A percentile compares a stretch with the other conserved stretches of the same genome.
Evolutionary conservation across 2,329 filamentous ascomycete genomes (phyloP).

Genomic region (Alternaria sp.): DNA sequence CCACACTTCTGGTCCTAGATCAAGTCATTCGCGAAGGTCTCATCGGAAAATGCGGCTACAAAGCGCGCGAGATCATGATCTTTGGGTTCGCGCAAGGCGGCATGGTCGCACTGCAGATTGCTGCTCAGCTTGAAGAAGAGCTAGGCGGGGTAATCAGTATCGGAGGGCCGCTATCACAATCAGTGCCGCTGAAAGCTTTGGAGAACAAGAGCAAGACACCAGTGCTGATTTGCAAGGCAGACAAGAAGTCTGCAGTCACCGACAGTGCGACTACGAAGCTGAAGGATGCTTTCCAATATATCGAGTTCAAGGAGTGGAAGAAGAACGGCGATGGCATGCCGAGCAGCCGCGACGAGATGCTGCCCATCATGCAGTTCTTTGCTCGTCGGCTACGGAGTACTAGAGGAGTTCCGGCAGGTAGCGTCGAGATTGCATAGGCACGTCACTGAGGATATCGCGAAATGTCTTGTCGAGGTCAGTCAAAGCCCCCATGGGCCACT

Average conservation of each 20-base stretch:
- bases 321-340: slow-evolving; percentile 81
- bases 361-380: slow-evolving; percentile 87
- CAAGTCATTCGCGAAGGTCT: slow-evolving; percentile 54
- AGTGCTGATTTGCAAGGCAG: slow-evolving; percentile 66
- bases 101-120: slow-evolving; percentile 59
- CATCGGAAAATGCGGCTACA: slow-evolving; percentile 58
- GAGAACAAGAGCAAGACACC: slow-evolving; percentile 66
- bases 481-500: background rate
- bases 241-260: slow-evolving; percentile 60
- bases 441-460: background rate
- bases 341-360: slow-evolving; percentile 79
- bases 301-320: slow-evolving; percentile 50
- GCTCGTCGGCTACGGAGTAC: slow-evolving; percentile 67
- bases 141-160: slow-evolving; percentile 68
- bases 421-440: slow-evolving; percentile 54
- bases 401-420: slow-evolving; percentile 60
- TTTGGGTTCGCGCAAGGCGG: slow-evolving; percentile 65
- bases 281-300: slow-evolving; percentile 65
- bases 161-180: slow-evolving; percentile 63
- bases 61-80: slow-evolving; percentile 57
- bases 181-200: slow-evolving; percentile 34
- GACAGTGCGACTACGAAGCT: slow-evolving; percentile 68
- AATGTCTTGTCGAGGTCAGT: background rate
- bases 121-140: slow-evolving; percentile 50
- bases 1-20: slow-evolving; percentile 51